These are phyloP conservation scores for Ampelocalamus luodianensis DNA, from an alignment of 176 grass and related monocot species.

Conservation along the genomic window DNA sequence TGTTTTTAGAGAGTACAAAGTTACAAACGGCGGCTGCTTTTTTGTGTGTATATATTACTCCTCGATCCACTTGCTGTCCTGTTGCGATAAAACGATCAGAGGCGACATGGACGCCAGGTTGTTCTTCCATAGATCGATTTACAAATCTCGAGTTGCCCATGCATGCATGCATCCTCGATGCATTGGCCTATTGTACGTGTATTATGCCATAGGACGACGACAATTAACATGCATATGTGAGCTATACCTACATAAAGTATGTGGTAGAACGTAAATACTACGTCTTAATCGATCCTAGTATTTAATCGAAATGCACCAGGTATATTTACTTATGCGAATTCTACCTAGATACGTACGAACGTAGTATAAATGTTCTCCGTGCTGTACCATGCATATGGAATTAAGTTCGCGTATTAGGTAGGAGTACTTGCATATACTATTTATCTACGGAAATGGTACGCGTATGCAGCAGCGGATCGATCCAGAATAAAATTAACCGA, in stretches of 20 bases:
- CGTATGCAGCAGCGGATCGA: no score
- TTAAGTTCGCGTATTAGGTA: neutral
- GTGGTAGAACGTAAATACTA: neutral
- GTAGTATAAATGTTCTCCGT: neutral
- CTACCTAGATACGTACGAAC: neutral
- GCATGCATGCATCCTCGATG: neutral
- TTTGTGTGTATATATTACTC: slow-evolving; percentile 51
- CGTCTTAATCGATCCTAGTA: no score
- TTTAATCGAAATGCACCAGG: neutral
- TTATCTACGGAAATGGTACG: no score
- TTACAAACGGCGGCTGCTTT: slow-evolving; percentile 38
- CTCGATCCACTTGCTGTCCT: slow-evolving; percentile 18
- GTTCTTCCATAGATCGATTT: slow-evolving; percentile 11
- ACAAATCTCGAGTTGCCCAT: neutral
- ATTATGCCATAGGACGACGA: neutral
- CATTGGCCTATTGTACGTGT: neutral
- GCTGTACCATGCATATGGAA: neutral
- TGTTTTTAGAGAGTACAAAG: neutral
- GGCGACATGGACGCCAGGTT: slow-evolving; percentile 33
- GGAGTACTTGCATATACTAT: neutral
- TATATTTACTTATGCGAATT: neutral
- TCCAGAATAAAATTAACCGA: no score
- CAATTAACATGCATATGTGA: neutral
- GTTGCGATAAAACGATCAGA: slow-evolving; percentile 9
- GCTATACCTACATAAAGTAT: no score